A percentile compares a stretch with the other conserved stretches of the same genome.
phyloP scores from a whole-genome alignment of 1,284 basidiomycete species.

The Trametes polyzona region DNA sequence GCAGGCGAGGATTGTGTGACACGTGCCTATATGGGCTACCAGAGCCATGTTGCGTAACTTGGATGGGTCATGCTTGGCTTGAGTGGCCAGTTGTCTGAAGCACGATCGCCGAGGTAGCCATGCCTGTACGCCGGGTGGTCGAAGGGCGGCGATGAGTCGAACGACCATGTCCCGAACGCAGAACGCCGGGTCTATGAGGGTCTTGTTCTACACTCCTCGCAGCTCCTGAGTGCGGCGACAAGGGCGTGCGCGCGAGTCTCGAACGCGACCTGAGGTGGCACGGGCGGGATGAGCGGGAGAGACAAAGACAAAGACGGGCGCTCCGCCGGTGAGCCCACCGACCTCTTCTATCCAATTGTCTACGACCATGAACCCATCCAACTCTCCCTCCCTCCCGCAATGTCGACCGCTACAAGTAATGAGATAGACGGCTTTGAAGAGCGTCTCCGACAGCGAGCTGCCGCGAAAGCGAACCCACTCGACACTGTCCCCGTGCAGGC shows the following conservation, averaged over 20 bases:
- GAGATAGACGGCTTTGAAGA: slow-evolving; percentile 47
- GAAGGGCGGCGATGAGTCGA: slow-evolving; percentile 10
- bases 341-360: slow-evolving; percentile 19
- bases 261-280: background rate
- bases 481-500: slow-evolving; percentile 52
- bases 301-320: slow-evolving; percentile 15
- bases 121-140: slow-evolving; percentile 12
- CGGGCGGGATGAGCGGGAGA: background rate
- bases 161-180: slow-evolving; percentile 12
- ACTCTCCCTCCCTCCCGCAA: slow-evolving; percentile 4
- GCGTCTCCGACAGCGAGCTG: slow-evolving; percentile 48
- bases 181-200: background rate
- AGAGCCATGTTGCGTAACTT: slow-evolving; percentile 77
- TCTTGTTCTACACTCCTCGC: background rate
- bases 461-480: slow-evolving; percentile 46
- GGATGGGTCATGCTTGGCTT: slow-evolving; percentile 44
- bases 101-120: slow-evolving; percentile 19
- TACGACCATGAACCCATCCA: slow-evolving; percentile 8
- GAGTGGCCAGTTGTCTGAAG: slow-evolving; percentile 40
- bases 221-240: background rate
- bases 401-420: slow-evolving; percentile 15
- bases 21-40: slow-evolving; percentile 80
- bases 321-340: slow-evolving; percentile 5
- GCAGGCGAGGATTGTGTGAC: too few relatives aligned
- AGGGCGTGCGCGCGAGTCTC: background rate